Evolutionary conservation across 2,329 filamentous ascomycete genomes (phyloP).

Genomic region (Chrysoporthe deuterocubensis): DNA sequence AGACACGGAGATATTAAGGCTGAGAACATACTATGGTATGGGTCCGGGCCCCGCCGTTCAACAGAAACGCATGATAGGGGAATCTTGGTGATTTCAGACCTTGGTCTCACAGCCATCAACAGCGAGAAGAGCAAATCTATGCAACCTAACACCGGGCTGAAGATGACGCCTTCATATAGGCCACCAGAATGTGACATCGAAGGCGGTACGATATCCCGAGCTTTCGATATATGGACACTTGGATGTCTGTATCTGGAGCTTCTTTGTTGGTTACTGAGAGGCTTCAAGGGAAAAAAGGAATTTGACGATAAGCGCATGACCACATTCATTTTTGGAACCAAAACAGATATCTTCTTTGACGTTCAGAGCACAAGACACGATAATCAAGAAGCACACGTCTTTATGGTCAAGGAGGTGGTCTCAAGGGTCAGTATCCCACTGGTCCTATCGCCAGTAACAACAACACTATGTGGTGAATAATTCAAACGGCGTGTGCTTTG

Average conservation of each 20-base stretch:
- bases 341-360: constrained; percentile 13
- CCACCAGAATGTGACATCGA: constrained; percentile 22
- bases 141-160: constrained; percentile 10
- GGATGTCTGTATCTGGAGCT: constrained; percentile 38
- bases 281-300: not conserved
- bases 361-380: not conserved
- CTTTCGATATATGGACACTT: constrained; percentile 37
- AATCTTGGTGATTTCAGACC: constrained; percentile 21
- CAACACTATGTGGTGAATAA: not conserved
- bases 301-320: constrained; percentile 10
- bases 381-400: not conserved
- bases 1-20: constrained; percentile 34
- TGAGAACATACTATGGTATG: constrained; percentile 33
- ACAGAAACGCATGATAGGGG: not conserved
- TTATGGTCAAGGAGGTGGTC: constrained; percentile 19
- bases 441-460: not conserved
- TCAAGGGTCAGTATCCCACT: not conserved
- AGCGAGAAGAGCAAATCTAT: constrained; percentile 19
- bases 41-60: not conserved
- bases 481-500: not conserved
- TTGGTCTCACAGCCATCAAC: constrained; percentile 24
- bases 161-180: constrained; percentile 21
- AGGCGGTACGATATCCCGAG: constrained; percentile 18
- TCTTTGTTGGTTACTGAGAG: constrained; percentile 34
- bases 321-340: constrained; percentile 9